Conservation (phyloP, 768 basidiomycete species). For the Daedalea quercina region DNA sequence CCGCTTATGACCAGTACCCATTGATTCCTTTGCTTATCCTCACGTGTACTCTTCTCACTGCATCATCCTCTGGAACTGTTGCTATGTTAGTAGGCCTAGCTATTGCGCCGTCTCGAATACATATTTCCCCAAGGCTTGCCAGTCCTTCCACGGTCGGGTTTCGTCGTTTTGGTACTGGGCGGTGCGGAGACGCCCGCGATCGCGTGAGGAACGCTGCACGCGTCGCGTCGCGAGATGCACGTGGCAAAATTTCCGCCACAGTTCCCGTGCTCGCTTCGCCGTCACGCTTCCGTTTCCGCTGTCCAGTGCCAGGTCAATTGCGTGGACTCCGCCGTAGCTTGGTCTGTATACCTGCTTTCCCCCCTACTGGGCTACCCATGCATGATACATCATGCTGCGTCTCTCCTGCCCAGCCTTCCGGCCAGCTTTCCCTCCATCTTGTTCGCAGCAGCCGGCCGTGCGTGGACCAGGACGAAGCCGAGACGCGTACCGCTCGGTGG, state of each 20-base stretch:
- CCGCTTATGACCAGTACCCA: background rate
- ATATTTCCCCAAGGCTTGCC: background rate
- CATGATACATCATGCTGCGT: slow-evolving; percentile 36
- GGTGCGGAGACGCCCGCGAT: too few species aligned
- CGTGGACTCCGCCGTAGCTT: background rate
- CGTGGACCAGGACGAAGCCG: slow-evolving; percentile 29
- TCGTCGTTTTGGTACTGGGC: background rate
- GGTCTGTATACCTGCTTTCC: background rate
- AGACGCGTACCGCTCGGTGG: slow-evolving; percentile 14
- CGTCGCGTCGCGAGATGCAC: slow-evolving; percentile 6
- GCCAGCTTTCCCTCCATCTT: slow-evolving; percentile 33
- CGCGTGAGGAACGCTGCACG: background rate
- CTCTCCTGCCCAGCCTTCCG: slow-evolving; percentile 11
- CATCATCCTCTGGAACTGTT: background rate
- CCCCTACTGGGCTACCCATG: slow-evolving; percentile 25
- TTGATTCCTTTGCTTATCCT: slow-evolving; percentile 4
- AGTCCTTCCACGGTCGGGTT: background rate
- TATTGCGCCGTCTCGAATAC: background rate
- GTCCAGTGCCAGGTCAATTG: background rate
- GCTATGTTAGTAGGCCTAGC: background rate
- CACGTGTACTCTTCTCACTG: slow-evolving; percentile 7
- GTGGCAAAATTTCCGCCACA: slow-evolving; percentile 12
- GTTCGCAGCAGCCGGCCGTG: slow-evolving; percentile 43
- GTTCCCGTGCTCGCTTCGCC: background rate
- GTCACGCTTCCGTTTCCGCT: background rate